phyloP scores from a whole-genome alignment of 1,284 basidiomycete genomes.

The Ustilago esculenta region DNA sequence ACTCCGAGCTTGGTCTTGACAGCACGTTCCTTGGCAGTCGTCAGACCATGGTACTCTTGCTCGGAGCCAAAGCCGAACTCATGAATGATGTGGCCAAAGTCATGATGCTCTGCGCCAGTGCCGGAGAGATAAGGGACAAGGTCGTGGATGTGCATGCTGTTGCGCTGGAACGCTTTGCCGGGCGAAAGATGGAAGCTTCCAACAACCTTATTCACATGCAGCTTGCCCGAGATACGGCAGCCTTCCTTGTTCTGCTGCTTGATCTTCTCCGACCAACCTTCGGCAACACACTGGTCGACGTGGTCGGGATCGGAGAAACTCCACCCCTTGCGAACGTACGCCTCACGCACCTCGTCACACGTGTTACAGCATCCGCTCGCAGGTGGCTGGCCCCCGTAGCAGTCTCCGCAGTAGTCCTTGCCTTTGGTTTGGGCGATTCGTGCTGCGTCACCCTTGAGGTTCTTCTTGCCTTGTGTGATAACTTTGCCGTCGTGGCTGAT shows the following conservation, averaged over 20 bases:
- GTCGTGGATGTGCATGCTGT: constrained; percentile 84
- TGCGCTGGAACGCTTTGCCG: constrained; percentile 90
- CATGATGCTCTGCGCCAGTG: constrained; percentile 67
- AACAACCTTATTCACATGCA: constrained; percentile 93
- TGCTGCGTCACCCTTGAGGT: constrained; percentile 59
- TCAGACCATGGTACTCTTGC: constrained; percentile 48
- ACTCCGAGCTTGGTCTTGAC: constrained; percentile 79
- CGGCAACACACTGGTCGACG: constrained; percentile 88
- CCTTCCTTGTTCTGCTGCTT: constrained; percentile 91
- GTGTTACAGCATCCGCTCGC: constrained; percentile 85
- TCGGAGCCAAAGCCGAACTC: constrained; percentile 75
- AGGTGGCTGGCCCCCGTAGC: constrained; percentile 88
- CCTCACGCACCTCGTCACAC: constrained; percentile 91
- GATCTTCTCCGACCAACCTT: constrained; percentile 94
- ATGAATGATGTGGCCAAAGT: constrained; percentile 91
- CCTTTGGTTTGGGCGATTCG: constrained; percentile 46
- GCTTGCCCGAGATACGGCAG: constrained; percentile 88
- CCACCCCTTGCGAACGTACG: constrained; percentile 93
- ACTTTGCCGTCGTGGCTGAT: constrained; percentile 74
- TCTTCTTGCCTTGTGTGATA: constrained; percentile 44
- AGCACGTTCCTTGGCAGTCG: constrained; percentile 28
- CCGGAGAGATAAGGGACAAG: constrained; percentile 86
- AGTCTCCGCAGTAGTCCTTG: constrained; percentile 76
- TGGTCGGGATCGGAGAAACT: constrained; percentile 88
- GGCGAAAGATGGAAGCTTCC: constrained; percentile 71